These are phyloP conservation scores for Pulveroboletus sp. DNA, from an alignment of 768 basidiomycete species.

Conservation along the genomic window DNA sequence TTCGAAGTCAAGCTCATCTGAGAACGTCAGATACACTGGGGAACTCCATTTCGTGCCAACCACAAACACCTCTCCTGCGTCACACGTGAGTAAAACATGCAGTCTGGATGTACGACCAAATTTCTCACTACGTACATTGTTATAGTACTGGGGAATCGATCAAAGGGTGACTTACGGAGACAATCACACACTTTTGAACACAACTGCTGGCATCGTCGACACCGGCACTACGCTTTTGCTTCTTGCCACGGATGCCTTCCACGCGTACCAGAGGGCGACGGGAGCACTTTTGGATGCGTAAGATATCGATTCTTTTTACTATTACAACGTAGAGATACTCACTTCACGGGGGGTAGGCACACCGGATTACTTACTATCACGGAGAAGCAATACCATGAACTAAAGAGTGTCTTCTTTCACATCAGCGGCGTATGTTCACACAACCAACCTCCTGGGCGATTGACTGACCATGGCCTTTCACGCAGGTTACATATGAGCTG, in stretches of 20 bases:
- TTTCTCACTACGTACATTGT: not conserved
- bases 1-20: not conserved
- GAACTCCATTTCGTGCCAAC: slow-evolving; percentile 38
- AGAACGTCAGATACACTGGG: slow-evolving; percentile 29
- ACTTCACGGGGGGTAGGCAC: slow-evolving; percentile 26
- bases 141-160: slow-evolving; percentile 50
- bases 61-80: slow-evolving; percentile 46
- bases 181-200: slow-evolving; percentile 30
- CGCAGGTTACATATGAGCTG: slow-evolving; percentile 49
- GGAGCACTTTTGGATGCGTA: slow-evolving; percentile 51
- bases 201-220: slow-evolving; percentile 49
- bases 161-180: slow-evolving; percentile 36
- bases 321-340: not conserved
- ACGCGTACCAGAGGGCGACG: slow-evolving; percentile 51
- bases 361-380: slow-evolving; percentile 60
- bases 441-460: not conserved
- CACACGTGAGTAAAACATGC: slow-evolving; percentile 16
- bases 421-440: slow-evolving; percentile 40
- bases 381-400: slow-evolving; percentile 41
- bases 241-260: slow-evolving; percentile 58
- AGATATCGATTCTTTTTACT: slow-evolving; percentile 18
- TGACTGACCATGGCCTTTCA: not conserved
- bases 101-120: not conserved
- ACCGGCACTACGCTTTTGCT: slow-evolving; percentile 54
- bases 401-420: slow-evolving; percentile 52